Conservation (phyloP, 2,329 filamentous ascomycete genomes). For the Cordyceps cicadae region DNA sequence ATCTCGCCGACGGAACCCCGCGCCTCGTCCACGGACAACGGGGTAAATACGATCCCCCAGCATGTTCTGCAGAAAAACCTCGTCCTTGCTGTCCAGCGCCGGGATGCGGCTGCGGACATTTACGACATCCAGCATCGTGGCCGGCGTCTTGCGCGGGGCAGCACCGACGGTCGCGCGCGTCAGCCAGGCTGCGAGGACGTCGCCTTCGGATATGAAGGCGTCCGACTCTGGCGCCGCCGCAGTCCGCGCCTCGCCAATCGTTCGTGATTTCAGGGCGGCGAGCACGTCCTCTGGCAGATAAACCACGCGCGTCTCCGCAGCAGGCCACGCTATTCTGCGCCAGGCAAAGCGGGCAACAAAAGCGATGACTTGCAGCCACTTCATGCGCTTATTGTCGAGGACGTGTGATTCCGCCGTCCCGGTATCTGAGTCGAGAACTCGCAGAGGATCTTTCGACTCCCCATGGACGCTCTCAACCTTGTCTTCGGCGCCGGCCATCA, state of each 20-base stretch:
- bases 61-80: constrained; percentile 5
- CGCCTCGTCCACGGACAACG: background rate
- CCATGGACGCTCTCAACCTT: constrained; percentile 27
- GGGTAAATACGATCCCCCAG: background rate
- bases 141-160: background rate
- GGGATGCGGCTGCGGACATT: background rate
- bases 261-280: background rate
- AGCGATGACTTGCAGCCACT: background rate
- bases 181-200: constrained; percentile 4
- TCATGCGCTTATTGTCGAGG: background rate
- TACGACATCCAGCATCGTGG: background rate
- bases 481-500: constrained; percentile 32
- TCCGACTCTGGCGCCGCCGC: background rate
- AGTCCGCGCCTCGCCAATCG: background rate
- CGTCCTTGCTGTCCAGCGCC: background rate
- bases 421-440: background rate
- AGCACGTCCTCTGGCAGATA: background rate
- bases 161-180: background rate
- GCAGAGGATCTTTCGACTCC: background rate
- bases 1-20: background rate
- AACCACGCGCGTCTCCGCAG: background rate
- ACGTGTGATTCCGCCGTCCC: background rate
- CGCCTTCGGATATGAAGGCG: background rate
- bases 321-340: background rate
- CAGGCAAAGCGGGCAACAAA: background rate